These are phyloP conservation scores for Talaromyces sp. DNA, from an alignment of 2,329 filamentous ascomycete species.

Conservation along the genomic window DNA sequence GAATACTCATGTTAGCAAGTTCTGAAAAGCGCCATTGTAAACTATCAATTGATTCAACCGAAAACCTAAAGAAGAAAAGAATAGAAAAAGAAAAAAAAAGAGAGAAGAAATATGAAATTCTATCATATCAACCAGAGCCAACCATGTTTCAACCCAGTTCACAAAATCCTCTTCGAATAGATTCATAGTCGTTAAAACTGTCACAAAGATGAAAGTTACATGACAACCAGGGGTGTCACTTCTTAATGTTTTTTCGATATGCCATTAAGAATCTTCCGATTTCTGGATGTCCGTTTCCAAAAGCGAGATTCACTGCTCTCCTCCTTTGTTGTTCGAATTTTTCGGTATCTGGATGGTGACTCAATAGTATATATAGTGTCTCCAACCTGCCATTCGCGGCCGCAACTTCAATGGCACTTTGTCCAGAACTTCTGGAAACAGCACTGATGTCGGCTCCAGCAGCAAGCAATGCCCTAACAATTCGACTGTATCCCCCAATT, in stretches of 20 bases:
- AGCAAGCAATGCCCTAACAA: constrained; percentile 32
- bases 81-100: too few relatives aligned
- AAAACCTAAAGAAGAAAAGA: too few relatives aligned
- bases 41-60: too few relatives aligned
- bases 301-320: constrained; percentile 10
- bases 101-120: too few relatives aligned
- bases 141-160: too few relatives aligned
- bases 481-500: constrained; percentile 27
- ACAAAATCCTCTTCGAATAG: too few relatives aligned
- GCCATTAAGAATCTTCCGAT: constrained; percentile 14
- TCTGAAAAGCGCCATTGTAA: too few relatives aligned
- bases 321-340: constrained; percentile 11
- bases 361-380: constrained; percentile 22
- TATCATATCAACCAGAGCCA: too few relatives aligned
- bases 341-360: constrained; percentile 16
- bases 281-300: constrained; percentile 12
- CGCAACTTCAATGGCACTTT: constrained; percentile 27
- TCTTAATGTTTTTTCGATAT: not conserved
- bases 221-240: not conserved
- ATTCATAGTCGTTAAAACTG: too few relatives aligned
- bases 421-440: constrained; percentile 14
- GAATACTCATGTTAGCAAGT: too few relatives aligned
- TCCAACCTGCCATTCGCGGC: constrained; percentile 27
- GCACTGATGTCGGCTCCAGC: constrained; percentile 10
- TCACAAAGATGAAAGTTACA: too few relatives aligned